Conservation (phyloP, 176 grass and related monocot species). For the Saccharum officinarum region DNA sequence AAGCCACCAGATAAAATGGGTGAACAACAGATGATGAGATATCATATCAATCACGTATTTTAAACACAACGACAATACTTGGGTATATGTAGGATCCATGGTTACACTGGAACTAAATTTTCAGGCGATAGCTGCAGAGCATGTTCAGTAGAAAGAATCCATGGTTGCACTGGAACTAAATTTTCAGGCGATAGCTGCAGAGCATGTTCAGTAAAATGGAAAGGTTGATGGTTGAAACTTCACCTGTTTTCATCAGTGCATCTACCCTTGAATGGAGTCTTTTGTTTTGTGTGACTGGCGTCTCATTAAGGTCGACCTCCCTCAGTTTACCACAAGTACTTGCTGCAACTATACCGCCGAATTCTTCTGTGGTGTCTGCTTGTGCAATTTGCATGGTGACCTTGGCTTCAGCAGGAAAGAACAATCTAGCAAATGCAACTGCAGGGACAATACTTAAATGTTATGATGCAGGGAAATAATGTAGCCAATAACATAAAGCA, state of each 20-base stretch:
- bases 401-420: constrained; percentile 95
- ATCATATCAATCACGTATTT: neutral
- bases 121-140: no score
- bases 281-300: constrained; percentile 78
- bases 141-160: neutral
- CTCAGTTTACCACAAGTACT: constrained; percentile 65
- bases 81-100: neutral
- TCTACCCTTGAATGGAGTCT: constrained; percentile 77
- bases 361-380: constrained; percentile 69
- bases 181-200: neutral
- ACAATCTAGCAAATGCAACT: constrained; percentile 92
- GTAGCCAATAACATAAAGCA: neutral
- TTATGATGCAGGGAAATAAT: neutral
- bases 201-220: neutral
- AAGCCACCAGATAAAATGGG: constrained; percentile 7
- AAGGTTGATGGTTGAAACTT: neutral
- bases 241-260: constrained; percentile 88
- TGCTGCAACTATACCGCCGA: constrained; percentile 48
- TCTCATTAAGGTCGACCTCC: constrained; percentile 96
- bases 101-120: no score
- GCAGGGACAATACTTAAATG: constrained; percentile 28
- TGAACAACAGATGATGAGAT: neutral
- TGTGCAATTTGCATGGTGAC: constrained; percentile 94
- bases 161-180: neutral
- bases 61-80: neutral